Evolutionary conservation across 352 stramenopile genomes (phyloP).

Genomic region (Pythium pyrilobum): DNA sequence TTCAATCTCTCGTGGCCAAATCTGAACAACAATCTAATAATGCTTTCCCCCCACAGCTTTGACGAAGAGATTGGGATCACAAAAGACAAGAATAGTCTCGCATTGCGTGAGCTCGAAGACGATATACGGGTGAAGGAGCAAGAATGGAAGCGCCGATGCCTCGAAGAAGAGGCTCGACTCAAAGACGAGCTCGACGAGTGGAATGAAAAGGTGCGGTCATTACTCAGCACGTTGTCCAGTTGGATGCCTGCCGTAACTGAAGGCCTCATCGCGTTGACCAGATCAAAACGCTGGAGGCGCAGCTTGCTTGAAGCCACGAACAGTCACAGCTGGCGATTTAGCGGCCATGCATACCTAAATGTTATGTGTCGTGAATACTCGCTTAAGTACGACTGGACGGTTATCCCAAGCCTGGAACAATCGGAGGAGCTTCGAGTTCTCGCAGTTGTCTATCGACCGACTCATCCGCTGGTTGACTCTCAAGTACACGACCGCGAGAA

Average conservation of each 20-base stretch:
- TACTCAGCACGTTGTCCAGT: not conserved
- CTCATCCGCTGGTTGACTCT: slow-evolving; percentile 3
- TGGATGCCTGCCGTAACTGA: not conserved
- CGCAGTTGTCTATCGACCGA: no score
- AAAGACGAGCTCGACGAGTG: slow-evolving; percentile 13
- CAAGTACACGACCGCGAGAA: slow-evolving; percentile 1
- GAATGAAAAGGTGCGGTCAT: slow-evolving; percentile 15
- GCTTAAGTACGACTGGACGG: slow-evolving; percentile 13
- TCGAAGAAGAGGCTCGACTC: slow-evolving; percentile 14
- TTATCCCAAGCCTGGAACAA: slow-evolving; percentile 4
- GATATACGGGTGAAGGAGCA: slow-evolving; percentile 9
- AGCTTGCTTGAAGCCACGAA: slow-evolving; percentile 4
- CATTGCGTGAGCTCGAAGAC: not conserved
- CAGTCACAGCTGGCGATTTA: not conserved
- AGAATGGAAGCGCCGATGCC: slow-evolving; percentile 12
- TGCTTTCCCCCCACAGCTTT: not conserved
- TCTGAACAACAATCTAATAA: not conserved
- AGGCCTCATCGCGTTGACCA: not conserved
- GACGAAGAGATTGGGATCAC: not conserved
- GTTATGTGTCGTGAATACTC: slow-evolving; percentile 9
- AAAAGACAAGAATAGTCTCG: not conserved
- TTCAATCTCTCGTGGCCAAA: not conserved
- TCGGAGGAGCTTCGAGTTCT: not conserved
- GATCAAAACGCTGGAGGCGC: slow-evolving; percentile 1
- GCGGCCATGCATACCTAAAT: slow-evolving; percentile 1